Percentiles rank a stretch among this genome's conserved stretches.
These are phyloP conservation scores for Clathrospora elynae DNA, from an alignment of 2,329 filamentous ascomycete genomes.

Conservation along the genomic window DNA sequence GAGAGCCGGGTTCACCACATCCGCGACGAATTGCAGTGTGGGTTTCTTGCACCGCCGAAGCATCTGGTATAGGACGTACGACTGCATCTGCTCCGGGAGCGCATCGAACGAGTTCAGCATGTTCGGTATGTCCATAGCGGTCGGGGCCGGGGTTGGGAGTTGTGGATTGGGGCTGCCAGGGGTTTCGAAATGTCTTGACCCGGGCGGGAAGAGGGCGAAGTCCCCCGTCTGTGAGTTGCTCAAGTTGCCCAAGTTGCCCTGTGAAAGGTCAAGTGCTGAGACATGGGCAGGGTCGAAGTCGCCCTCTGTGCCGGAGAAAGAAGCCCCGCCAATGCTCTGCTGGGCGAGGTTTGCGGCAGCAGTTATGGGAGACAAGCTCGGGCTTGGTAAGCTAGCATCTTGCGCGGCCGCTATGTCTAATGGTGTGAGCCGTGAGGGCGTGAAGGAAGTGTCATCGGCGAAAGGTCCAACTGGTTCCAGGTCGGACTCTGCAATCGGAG, in stretches of 20 bases:
- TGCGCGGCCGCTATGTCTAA: slow-evolving; percentile 76
- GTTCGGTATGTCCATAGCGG: slow-evolving; percentile 75
- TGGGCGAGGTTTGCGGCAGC: slow-evolving; percentile 68
- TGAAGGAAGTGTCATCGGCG: slow-evolving; percentile 30
- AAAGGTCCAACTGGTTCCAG: slow-evolving; percentile 62
- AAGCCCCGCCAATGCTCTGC: slow-evolving; percentile 39
- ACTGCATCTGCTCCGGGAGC: slow-evolving; percentile 89
- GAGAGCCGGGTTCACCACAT: slow-evolving; percentile 88
- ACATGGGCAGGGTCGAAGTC: slow-evolving; percentile 46
- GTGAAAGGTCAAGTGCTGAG: slow-evolving; percentile 45
- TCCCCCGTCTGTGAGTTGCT: slow-evolving; percentile 19
- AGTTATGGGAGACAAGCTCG: slow-evolving; percentile 87
- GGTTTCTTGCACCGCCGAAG: slow-evolving; percentile 85
- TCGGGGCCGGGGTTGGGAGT: slow-evolving; percentile 47
- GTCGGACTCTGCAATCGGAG: slow-evolving; percentile 75
- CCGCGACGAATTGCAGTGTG: slow-evolving; percentile 85
- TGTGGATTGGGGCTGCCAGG: slow-evolving; percentile 40
- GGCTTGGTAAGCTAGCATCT: slow-evolving; percentile 92
- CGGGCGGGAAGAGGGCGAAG: slow-evolving; percentile 24
- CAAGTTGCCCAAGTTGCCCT: slow-evolving; percentile 20
- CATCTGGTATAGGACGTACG: slow-evolving; percentile 95
- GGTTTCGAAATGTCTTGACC: slow-evolving; percentile 29
- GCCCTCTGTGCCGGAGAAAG: slow-evolving; percentile 30
- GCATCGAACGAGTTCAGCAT: slow-evolving; percentile 91
- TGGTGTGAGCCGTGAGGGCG: slow-evolving; percentile 49